These are phyloP conservation scores for Yamadazyma songkhlaensis DNA, from an alignment of 1,139 yeast species.

Conservation along the genomic window DNA sequence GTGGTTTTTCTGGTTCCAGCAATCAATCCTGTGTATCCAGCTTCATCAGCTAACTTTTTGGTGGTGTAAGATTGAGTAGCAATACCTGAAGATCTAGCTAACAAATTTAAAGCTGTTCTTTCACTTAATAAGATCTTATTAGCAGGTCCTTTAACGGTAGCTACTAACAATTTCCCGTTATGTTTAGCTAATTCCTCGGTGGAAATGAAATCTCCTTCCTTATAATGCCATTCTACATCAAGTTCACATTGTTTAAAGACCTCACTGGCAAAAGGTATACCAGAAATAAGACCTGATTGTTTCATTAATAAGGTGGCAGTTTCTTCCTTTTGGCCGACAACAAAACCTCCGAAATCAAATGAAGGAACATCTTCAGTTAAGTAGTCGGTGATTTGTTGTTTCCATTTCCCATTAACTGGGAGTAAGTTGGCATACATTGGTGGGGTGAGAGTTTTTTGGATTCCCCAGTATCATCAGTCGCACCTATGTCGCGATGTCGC, in stretches of 20 bases:
- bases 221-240: slow-evolving; percentile 64
- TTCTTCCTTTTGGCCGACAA: slow-evolving; percentile 75
- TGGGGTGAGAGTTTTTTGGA: background rate
- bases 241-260: slow-evolving; percentile 76
- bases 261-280: slow-evolving; percentile 87
- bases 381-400: slow-evolving; percentile 69
- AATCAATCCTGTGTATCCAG: slow-evolving; percentile 79
- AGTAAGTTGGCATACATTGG: slow-evolving; percentile 51
- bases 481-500: too few relatives aligned
- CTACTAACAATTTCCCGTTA: slow-evolving; percentile 67
- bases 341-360: slow-evolving; percentile 91
- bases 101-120: slow-evolving; percentile 77
- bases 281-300: slow-evolving; percentile 77
- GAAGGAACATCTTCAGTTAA: slow-evolving; percentile 88
- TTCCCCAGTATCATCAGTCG: too few relatives aligned
- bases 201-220: slow-evolving; percentile 62
- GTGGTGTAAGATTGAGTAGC: slow-evolving; percentile 75
- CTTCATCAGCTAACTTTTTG: slow-evolving; percentile 56
- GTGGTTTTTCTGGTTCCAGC: slow-evolving; percentile 99
- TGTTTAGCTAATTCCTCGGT: slow-evolving; percentile 38
- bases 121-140: slow-evolving; percentile 78
- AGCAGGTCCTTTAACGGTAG: slow-evolving; percentile 77
- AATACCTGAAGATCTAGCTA: slow-evolving; percentile 83
- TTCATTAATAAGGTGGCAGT: slow-evolving; percentile 81
- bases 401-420: slow-evolving; percentile 79